Evolutionary conservation across 2,329 filamentous ascomycete genomes (phyloP), one percentile per base, ranked within the genome.

Genomic region (Phialophora tarda): DNA sequence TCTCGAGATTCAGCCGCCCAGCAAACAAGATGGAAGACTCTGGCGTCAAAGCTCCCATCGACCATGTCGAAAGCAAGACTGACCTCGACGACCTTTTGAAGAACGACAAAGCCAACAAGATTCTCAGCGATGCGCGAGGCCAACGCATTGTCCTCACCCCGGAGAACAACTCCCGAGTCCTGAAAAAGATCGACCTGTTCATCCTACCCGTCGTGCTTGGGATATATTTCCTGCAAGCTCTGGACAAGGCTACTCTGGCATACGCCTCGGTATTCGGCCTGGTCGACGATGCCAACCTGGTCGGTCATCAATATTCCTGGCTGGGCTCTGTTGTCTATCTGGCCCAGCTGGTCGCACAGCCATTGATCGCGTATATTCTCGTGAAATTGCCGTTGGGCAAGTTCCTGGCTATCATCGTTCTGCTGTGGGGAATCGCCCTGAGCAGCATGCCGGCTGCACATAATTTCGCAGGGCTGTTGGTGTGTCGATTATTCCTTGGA

Each of bases 261-360:
- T 89, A 89, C 71, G 85, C 85, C 2, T 88, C 86, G 0, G 84
- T 89, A 11, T 89, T 89, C 70, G 87, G 87, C 2, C 79, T 90
- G 11, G 83, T 86, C 34, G 78, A 87, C 59, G 85, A 88, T 73
- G 83, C 86, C 0, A 74, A 82, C 48, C 82, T 89, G 1, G 77
- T 82, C 8, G 85, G 85, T 17, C 79, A 85, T 57, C 81, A 89
- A 66, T 85, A 82, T 73, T 82, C 80, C 38, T 84, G 82, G 83
- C 75, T 83, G 0, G 81, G 82, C 1, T 79, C 81, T 3, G 80
- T 85, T 30, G 82, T 86, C 12, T 86, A 86, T 66, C 77, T 86
- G 47, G 83, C 83, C 0, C 84, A 86, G 72, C 77, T 86, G 30
- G 79, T 84, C 2, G 82, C 81, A 71, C 83, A 86, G 74, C 83